Percentiles rank a stretch among this genome's conserved stretches.
Conservation (phyloP, 371 early-diverging fungal species). For the Mucor plumbeus region DNA sequence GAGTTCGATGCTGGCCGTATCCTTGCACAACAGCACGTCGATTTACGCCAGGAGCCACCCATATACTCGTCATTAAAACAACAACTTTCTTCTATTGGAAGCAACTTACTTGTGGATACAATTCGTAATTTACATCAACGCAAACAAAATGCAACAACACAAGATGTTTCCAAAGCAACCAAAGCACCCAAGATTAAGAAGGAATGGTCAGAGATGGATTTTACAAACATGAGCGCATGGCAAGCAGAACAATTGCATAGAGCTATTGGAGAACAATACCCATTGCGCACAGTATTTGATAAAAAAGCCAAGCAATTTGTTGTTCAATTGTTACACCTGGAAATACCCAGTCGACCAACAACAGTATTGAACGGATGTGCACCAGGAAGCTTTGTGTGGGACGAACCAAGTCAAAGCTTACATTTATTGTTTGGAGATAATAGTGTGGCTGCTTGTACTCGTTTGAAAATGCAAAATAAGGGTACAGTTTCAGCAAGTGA, state of each 20-base stretch:
- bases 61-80: constrained; percentile 29
- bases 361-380: constrained; percentile 9
- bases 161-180: constrained; percentile 70
- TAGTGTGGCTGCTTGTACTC: constrained; percentile 44
- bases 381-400: constrained; percentile 61
- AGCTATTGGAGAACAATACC: constrained; percentile 73
- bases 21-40: constrained; percentile 64
- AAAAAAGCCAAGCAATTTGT: constrained; percentile 26
- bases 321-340: constrained; percentile 36
- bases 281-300: constrained; percentile 17
- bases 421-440: constrained; percentile 55
- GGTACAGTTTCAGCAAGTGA: constrained; percentile 61
- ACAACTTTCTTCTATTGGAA: constrained; percentile 71
- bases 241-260: constrained; percentile 70
- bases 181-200: constrained; percentile 79
- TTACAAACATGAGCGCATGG: constrained; percentile 64
- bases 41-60: constrained; percentile 20
- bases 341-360: constrained; percentile 27
- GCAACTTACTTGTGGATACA: constrained; percentile 64
- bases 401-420: constrained; percentile 39
- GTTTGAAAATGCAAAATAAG: constrained; percentile 68
- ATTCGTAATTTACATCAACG: constrained; percentile 61
- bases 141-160: constrained; percentile 59
- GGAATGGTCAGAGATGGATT: constrained; percentile 63
- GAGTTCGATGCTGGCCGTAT: constrained; percentile 90